A percentile compares a stretch with the other conserved stretches of the same genome.
Conservation (phyloP, 495 filamentous ascomycete species). For the Lentithecium fluviatile region DNA sequence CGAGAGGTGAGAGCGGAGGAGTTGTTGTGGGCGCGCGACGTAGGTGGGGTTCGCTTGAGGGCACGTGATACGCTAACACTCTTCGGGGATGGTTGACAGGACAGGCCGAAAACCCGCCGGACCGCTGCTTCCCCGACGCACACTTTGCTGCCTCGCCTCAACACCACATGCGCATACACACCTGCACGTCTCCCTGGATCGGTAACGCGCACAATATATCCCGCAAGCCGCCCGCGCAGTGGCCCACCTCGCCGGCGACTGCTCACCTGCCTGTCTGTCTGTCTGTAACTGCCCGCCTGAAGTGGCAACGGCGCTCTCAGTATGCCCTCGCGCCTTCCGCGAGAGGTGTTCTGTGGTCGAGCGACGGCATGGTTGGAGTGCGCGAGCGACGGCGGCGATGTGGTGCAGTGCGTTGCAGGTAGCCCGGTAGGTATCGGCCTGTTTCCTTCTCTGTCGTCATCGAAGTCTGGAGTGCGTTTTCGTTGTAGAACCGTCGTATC, state of each 20-base stretch:
- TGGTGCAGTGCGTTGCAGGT: background rate
- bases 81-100: background rate
- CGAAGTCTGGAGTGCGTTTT: conserved; percentile 4
- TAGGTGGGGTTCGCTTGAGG: conserved; percentile 6
- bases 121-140: background rate
- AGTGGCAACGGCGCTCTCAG: background rate
- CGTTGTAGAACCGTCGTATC: conserved; percentile 24
- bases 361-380: background rate
- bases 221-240: conserved; percentile 6
- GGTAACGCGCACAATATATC: conserved; percentile 22
- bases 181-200: conserved; percentile 15
- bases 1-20: background rate
- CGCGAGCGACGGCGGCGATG: background rate
- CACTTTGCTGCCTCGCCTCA: conserved; percentile 17
- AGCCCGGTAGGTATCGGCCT: background rate
- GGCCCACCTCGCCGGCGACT: background rate
- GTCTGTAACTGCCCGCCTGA: background rate
- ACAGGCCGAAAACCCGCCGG: conserved; percentile 8
- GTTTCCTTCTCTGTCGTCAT: background rate
- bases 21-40: conserved; percentile 10
- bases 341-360: background rate
- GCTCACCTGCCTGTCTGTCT: conserved; percentile 5
- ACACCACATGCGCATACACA: conserved; percentile 27
- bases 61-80: conserved; percentile 29
- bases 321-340: background rate